These are phyloP conservation scores for Pseudogymnoascus sp. DNA, from an alignment of 2,329 filamentous ascomycete genomes.

Conservation along the genomic window DNA sequence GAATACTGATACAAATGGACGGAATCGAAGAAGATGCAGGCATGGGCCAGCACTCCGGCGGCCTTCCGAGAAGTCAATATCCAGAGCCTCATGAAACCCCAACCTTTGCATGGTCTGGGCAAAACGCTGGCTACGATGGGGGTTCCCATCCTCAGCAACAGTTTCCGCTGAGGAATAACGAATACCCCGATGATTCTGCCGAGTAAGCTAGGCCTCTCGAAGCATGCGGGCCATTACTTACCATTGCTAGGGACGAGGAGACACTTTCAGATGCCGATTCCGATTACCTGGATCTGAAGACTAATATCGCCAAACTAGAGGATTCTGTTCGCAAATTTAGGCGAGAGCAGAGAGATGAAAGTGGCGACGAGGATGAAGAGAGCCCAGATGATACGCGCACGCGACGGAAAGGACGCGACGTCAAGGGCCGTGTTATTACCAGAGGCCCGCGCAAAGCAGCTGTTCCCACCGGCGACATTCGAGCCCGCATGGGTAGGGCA, in stretches of 20 bases:
- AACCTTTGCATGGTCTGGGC: constrained; percentile 2
- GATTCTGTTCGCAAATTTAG: constrained; percentile 20
- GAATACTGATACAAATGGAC: constrained; percentile 8
- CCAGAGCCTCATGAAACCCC: constrained; percentile 4
- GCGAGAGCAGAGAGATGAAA: constrained; percentile 14
- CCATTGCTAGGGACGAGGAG: constrained; percentile 10
- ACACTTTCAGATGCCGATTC: constrained; percentile 32
- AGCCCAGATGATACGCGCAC: constrained; percentile 11
- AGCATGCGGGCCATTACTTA: not conserved
- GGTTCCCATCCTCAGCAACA: not conserved
- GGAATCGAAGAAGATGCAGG: not conserved
- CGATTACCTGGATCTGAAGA: constrained; percentile 35
- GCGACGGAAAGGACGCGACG: constrained; percentile 10
- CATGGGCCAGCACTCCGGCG: not conserved
- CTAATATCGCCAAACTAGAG: constrained; percentile 34
- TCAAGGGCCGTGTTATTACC: constrained; percentile 12
- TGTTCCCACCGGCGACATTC: constrained; percentile 65
- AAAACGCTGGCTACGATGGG: not conserved
- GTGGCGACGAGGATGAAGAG: not conserved
- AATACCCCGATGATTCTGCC: not conserved
- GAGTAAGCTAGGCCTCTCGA: not conserved
- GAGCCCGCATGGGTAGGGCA: constrained; percentile 56
- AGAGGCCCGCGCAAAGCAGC: constrained; percentile 46
- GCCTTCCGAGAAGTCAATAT: constrained; percentile 5
- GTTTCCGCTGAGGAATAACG: not conserved